Base-by-base conservation (phyloP, 768 basidiomycete species). In the Mycena metata region DNA sequence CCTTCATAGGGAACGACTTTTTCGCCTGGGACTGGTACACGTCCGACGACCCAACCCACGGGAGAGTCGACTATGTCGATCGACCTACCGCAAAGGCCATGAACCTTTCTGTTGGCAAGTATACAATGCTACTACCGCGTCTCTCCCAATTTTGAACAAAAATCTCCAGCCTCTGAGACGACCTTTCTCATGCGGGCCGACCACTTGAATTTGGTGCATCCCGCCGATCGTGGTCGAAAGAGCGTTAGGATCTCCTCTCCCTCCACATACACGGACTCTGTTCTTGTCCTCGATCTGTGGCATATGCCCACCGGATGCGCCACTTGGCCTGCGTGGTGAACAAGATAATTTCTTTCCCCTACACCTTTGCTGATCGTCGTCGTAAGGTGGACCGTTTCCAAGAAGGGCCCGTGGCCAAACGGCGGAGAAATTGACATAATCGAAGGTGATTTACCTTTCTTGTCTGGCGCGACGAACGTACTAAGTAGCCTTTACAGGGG, bases 361-460 rank as follows among this genome's bases (percentile, higher is more conserved):
- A 17, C 30, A 11, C 36, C 2, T 13, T n/a, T 17, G 21, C 45
- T 62, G 30, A 62, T 15, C 33, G 5, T 15, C 33, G 5, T 49
- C 17, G 19, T 17, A 21, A 71, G 70, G 52, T 72, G 89, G 89
- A 86, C 87, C 41, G 62, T 85, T 64, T 88, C 87, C 69, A 52
- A 75, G 63, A 57, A 70, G 23, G 86, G 86, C 0, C 87, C 85
- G 7, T 91, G 89, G 90, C 90, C 90, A 0, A 47, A 79, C 3
- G 86, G 86, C n/a, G 89, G 89, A 6, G 89, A 90, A 71, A 85
- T 89, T 39, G 88, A 89, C 74, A 85, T 90, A 62, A 83, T 90
- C 23, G 89, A 90, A 78, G 89, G 87, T 84, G 49, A 47, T 66
- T 51, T 30, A 23, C 1, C 10, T 46, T 23, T 55, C 36, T 57